Conservation (phyloP, 441 rosid species). For the Jatropha podagrica region DNA sequence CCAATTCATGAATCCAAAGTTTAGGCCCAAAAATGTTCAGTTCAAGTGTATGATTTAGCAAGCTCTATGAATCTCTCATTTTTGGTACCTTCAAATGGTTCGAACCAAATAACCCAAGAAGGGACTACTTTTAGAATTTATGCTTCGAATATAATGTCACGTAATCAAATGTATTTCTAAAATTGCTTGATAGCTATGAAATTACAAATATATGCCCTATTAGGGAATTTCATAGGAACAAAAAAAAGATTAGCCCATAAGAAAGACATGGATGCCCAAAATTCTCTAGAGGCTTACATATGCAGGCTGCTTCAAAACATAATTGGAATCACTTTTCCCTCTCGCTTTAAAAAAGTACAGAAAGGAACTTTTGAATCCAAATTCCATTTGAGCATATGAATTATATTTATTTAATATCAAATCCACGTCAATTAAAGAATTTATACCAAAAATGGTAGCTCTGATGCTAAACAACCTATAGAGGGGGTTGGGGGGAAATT, state of each 20-base stretch:
- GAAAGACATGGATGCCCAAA: neutral
- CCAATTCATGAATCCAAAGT: neutral
- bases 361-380: slow-evolving; percentile 10
- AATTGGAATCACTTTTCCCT: slow-evolving; percentile 1
- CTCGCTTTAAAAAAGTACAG: slow-evolving; percentile 3
- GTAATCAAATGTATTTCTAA: no score
- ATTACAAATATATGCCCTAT: neutral
- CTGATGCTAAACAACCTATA: no score
- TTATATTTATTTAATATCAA: neutral
- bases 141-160: no score
- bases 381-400: neutral
- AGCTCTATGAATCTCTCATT: no score
- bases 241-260: slow-evolving; percentile 1
- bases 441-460: no score
- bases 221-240: neutral
- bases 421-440: no score
- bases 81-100: no score
- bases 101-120: no score
- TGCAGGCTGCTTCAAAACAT: neutral
- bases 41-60: neutral
- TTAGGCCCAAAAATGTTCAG: neutral
- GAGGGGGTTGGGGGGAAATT: no score
- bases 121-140: no score
- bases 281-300: slow-evolving; percentile 4
- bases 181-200: no score